These are phyloP conservation scores for Exophiala spinifera DNA, from an alignment of 2,329 filamentous ascomycete genomes.

Conservation along the genomic window DNA sequence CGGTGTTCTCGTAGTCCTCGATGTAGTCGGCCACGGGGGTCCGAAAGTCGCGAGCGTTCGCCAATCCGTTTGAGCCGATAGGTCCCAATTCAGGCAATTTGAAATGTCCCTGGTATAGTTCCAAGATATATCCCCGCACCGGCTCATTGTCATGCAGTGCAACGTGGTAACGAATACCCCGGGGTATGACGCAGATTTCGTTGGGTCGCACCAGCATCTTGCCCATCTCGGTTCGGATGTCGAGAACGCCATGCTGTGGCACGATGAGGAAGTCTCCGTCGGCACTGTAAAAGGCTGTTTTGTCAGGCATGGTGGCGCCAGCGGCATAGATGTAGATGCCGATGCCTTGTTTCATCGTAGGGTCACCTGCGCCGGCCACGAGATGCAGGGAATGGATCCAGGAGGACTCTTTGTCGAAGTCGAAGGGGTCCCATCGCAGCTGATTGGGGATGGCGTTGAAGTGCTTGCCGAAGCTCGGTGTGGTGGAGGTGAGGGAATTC, in stretches of 20 bases:
- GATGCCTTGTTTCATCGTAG: slow-evolving; percentile 72
- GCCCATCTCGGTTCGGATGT: slow-evolving; percentile 75
- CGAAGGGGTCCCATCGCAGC: slow-evolving; percentile 75
- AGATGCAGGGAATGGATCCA: slow-evolving; percentile 69
- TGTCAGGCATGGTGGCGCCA: slow-evolving; percentile 71
- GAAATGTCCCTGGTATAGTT: slow-evolving; percentile 71
- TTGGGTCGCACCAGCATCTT: slow-evolving; percentile 71
- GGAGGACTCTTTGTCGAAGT: slow-evolving; percentile 64
- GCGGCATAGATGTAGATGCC: slow-evolving; percentile 80
- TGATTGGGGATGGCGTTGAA: slow-evolving; percentile 77
- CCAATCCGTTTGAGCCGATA: slow-evolving; percentile 71
- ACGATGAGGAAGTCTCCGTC: slow-evolving; percentile 78
- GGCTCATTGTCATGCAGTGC: slow-evolving; percentile 59
- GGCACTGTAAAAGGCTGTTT: slow-evolving; percentile 77
- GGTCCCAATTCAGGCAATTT: slow-evolving; percentile 68
- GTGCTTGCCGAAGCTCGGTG: slow-evolving; percentile 54
- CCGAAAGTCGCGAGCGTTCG: slow-evolving; percentile 73
- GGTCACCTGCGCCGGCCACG: slow-evolving; percentile 75
- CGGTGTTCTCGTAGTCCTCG: slow-evolving; percentile 51
- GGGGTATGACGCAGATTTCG: slow-evolving; percentile 73
- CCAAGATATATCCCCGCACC: slow-evolving; percentile 70
- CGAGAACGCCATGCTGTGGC: slow-evolving; percentile 68
- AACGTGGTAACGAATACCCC: slow-evolving; percentile 72
- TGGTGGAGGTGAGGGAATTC: slow-evolving; percentile 42
- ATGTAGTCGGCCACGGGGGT: slow-evolving; percentile 67